Evolutionary conservation across 2,329 filamentous ascomycete genomes (phyloP).

Genomic region (Metarhizium album): DNA sequence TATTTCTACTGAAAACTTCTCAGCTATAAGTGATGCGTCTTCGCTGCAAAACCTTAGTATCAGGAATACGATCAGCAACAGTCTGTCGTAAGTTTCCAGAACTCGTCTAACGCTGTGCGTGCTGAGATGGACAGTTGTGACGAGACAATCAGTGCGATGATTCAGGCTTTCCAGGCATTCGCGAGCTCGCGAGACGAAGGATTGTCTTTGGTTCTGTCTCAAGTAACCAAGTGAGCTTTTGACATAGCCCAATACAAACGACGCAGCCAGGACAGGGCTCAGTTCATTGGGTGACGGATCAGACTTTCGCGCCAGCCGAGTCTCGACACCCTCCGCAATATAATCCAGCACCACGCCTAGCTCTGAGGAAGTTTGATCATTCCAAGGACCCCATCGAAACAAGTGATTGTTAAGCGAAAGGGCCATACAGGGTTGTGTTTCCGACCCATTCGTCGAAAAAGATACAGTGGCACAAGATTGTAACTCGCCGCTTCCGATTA

Average conservation of each 20-base stretch:
- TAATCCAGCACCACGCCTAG: conserved; percentile 51
- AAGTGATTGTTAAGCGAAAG: conserved; percentile 37
- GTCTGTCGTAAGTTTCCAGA: conserved; percentile 18
- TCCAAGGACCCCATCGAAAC: conserved; percentile 46
- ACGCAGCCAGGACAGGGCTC: conserved; percentile 20
- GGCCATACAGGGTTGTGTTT: conserved; percentile 22
- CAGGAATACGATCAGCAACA: conserved; percentile 24
- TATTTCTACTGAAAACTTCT: conserved; percentile 37
- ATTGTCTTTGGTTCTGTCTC: conserved; percentile 22
- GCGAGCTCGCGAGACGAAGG: conserved; percentile 32
- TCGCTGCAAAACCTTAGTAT: conserved; percentile 32
- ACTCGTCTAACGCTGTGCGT: conserved; percentile 7
- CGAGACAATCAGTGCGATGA: conserved; percentile 15
- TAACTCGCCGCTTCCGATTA: conserved; percentile 41
- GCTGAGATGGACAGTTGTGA: conserved; percentile 4
- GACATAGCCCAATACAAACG: conserved; percentile 39
- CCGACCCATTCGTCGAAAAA: conserved; percentile 11
- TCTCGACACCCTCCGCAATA: conserved; percentile 36
- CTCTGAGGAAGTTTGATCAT: conserved; percentile 48
- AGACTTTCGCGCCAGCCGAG: neutral
- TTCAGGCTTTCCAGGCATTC: conserved; percentile 33
- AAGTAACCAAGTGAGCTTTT: conserved; percentile 30
- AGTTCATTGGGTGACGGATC: conserved; percentile 2
- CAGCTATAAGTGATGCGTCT: conserved; percentile 17
- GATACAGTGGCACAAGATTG: conserved; percentile 22